phyloP scores from a whole-genome alignment of 73 alveolate species.

The Paramecium sonneborni region DNA sequence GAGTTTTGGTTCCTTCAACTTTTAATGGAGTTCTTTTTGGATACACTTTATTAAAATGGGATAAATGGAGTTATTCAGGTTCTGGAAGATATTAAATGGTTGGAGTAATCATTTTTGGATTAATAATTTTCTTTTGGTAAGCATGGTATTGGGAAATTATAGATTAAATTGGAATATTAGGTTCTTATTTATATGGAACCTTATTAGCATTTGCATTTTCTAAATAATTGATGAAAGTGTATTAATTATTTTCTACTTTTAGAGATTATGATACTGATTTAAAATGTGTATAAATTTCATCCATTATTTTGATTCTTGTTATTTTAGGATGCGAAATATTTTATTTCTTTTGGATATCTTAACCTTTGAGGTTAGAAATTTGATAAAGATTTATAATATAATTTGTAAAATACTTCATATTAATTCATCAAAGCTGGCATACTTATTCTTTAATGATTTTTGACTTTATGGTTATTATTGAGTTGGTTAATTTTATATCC shows the following conservation, averaged over 20 bases:
- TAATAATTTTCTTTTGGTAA: constrained; percentile 5
- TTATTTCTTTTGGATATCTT: constrained; percentile 2
- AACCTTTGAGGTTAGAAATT: constrained; percentile 15
- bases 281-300: not conserved
- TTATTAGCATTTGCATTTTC: not conserved
- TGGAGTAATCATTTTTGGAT: not conserved
- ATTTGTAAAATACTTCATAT: constrained; percentile 2
- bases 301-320: not conserved
- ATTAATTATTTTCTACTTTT: not conserved
- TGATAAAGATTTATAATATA: not conserved
- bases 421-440: constrained; percentile 57
- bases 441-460: constrained; percentile 8
- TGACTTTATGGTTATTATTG: not conserved
- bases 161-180: constrained; percentile 31
- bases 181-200: constrained; percentile 37
- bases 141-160: constrained; percentile 32
- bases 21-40: constrained; percentile 62
- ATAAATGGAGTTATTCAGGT: constrained; percentile 65
- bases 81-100: constrained; percentile 65
- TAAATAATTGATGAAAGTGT: not conserved
- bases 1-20: constrained; percentile 46
- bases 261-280: constrained; percentile 18
- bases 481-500: not conserved
- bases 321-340: not conserved
- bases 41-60: constrained; percentile 51